Evolutionary conservation across 768 basidiomycete genomes (phyloP), one percentile per base, ranked within the genome.

Genomic region (Nidula microcarpa): DNA sequence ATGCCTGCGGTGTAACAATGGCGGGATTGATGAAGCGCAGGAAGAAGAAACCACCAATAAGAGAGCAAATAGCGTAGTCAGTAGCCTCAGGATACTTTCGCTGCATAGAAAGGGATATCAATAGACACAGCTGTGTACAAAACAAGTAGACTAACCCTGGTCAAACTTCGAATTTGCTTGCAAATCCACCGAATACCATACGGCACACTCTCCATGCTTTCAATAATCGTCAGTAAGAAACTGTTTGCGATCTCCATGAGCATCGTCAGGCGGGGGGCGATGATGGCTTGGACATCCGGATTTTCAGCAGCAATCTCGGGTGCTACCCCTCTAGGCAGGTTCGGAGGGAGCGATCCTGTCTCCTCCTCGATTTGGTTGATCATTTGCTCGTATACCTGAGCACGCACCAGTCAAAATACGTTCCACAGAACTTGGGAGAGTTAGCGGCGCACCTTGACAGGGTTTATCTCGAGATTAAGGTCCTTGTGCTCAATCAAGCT

Each of bases 111-210:
- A 46, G 47, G 18, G 51, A 43, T 51, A 50, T 7, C 17, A 51
- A 30, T 30, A 3, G 53, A 52, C 14, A 44, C 32, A 33, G 34
- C 18, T 32, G 39, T 34, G 18, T 46, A 14, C 13, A 52, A 47
- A 16, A 34, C 44, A 35, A n/a, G 8, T 33, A 16, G 45, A 72
- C 84, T 53, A 61, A 98, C 96, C 74, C 93, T 80, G 48, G 96
- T 98, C 66, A 99, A 71, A 75, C 94, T 96, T 57, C 94, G 78
- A 65, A 99, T 99, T 71, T 99, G 97, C 71, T 99, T 99, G 75
- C 97, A 99, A 65, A 99, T 99, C 97, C 97, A 99, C 59, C 97
- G 82, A 57, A 99, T 99, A 62, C 97, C 97, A 64, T 99, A 99
- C 30, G 97, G 97, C 11, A 98, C 97, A 62, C 89, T 94, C 62